These are phyloP conservation scores for Coniochaeta sp. DNA, from an alignment of 2,329 filamentous ascomycete genomes.

Conservation along the genomic window DNA sequence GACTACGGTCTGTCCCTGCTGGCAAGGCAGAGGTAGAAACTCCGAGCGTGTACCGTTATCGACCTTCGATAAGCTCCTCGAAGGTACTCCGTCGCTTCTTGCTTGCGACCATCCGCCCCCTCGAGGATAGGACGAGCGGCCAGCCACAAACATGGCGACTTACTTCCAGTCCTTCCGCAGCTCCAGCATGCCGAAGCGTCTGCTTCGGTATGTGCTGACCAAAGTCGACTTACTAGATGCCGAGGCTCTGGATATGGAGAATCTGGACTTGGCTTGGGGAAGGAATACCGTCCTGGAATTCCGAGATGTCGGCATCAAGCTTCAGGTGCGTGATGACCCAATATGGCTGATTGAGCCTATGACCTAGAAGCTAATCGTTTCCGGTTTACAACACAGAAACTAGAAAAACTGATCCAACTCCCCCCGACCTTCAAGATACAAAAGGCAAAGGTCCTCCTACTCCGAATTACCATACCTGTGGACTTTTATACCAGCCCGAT, in stretches of 20 bases:
- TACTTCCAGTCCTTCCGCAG: conserved; percentile 59
- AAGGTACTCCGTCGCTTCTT: neutral
- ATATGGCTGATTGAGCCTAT: neutral
- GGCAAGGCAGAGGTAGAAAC: neutral
- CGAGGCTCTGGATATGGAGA: conserved; percentile 77
- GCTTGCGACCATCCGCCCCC: neutral
- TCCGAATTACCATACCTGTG: conserved; percentile 78
- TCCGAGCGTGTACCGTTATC: neutral
- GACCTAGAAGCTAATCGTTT: neutral
- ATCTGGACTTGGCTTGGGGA: conserved; percentile 76
- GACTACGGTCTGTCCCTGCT: neutral
- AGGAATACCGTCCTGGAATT: conserved; percentile 79
- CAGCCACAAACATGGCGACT: conserved; percentile 52
- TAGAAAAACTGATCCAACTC: conserved; percentile 66
- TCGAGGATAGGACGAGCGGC: neutral
- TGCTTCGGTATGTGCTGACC: conserved; percentile 79
- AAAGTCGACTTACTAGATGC: conserved; percentile 82
- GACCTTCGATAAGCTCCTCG: neutral
- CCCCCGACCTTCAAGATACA: conserved; percentile 64
- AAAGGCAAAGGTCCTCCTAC: conserved; percentile 65
- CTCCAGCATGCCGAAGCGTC: conserved; percentile 78
- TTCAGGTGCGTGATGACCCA: conserved; percentile 50
- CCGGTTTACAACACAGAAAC: conserved; percentile 52
- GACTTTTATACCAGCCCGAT: conserved; percentile 85
- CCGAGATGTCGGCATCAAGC: conserved; percentile 73